Evolutionary conservation across 1,284 basidiomycete species (phyloP), one percentile per base, ranked within the genome.

Genomic region (Xanthoconium separans): DNA sequence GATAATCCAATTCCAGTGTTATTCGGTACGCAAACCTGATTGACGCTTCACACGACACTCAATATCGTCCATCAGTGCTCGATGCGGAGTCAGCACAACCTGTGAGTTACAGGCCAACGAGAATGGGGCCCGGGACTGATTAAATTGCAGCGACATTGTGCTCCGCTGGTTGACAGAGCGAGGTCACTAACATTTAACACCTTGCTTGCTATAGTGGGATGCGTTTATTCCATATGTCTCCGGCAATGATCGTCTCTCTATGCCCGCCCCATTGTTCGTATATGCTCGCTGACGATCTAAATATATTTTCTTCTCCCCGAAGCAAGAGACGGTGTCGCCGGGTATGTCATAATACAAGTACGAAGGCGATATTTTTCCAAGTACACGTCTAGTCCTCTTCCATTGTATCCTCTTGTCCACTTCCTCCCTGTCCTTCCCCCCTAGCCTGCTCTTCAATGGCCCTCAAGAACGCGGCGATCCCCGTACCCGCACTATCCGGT

Each of bases 61-160:
- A 62, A 29, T 40, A 41, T 55, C 45, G 44, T 43, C 39, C 30
- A 53, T 2, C 59, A 92, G 90, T 91, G 90, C 69, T 94, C 92
- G 16, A 94, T 95, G 88, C 95, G 95, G 74, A 94, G 87, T 61
- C 91, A 93, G 71, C 91, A 95, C 69, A 97, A 97, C 67, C 77
- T 98, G 87, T 89, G 64, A 54, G 87, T 68, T 48, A 39, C 39
- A 45, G 15, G 4, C 9, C 2, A 16, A 43, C 8, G 20, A 1
- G 4, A 2, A 12, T 43, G 41, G 16, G 18, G 20, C 9, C 18
- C n/a, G n/a, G 48, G 44, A 47, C 44, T 64, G 34, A 67, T 10
- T 4, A 42, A 16, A 7, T 29, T 53, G 15, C 60, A 89, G 86
- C 52, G 87, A 89, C 61, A 89, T 90, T 50, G 82, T 89, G 15